Conservation (phyloP, 352 stramenopile species). For the Peronospora belbahrii region DNA sequence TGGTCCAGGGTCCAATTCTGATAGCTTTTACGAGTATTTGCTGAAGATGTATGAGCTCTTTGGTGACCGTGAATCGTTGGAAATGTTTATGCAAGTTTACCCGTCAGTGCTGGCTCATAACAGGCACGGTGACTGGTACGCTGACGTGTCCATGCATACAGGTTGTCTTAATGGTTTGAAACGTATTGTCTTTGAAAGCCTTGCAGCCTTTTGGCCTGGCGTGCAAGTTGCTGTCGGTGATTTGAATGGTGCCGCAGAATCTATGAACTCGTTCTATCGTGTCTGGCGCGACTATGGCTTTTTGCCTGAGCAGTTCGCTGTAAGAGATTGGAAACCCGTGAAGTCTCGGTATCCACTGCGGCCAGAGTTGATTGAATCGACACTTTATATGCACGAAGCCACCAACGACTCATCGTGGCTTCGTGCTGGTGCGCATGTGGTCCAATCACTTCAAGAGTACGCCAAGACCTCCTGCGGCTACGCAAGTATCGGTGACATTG, state of each 20-base stretch:
- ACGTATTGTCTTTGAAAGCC: slow-evolving; percentile 70
- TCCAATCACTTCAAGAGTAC: slow-evolving; percentile 87
- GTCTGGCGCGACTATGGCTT: slow-evolving; percentile 94
- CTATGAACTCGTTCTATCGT: slow-evolving; percentile 92
- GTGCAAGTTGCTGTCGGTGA: slow-evolving; percentile 94
- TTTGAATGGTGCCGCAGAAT: slow-evolving; percentile 65
- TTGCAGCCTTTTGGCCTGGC: slow-evolving; percentile 95
- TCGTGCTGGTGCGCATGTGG: slow-evolving; percentile 59
- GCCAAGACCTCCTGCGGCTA: slow-evolving; percentile 91
- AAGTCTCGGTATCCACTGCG: slow-evolving; percentile 89
- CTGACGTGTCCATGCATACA: slow-evolving; percentile 80
- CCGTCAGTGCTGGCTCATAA: slow-evolving; percentile 59
- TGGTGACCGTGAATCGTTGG: slow-evolving; percentile 87
- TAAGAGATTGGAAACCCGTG: slow-evolving; percentile 63
- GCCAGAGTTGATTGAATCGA: slow-evolving; percentile 96
- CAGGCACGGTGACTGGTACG: slow-evolving; percentile 78
- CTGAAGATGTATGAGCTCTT: slow-evolving; percentile 96
- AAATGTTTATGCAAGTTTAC: slow-evolving; percentile 85
- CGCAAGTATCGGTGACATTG: slow-evolving; percentile 82
- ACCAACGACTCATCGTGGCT: slow-evolving; percentile 82
- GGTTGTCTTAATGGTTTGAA: slow-evolving; percentile 38
- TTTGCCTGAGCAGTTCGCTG: slow-evolving; percentile 95
- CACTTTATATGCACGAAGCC: slow-evolving; percentile 92
- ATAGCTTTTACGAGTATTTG: slow-evolving; percentile 98
- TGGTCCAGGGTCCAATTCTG: slow-evolving; percentile 89